Base-by-base conservation (phyloP, 2,329 filamentous ascomycete genomes). In the Penicillium paneum region DNA sequence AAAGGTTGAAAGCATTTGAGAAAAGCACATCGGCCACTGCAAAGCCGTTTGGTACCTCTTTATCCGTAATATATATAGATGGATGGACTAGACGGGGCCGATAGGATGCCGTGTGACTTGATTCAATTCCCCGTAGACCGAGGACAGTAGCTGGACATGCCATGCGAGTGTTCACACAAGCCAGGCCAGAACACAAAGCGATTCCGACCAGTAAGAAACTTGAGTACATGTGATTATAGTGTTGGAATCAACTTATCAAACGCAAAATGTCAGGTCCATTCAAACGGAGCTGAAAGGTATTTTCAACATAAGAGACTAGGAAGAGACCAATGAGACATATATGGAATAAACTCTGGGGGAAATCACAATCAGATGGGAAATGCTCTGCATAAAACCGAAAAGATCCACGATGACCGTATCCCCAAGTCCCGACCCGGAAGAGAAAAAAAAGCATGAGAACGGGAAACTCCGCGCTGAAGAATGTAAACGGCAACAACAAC, bases 391-490 rank as follows among this genome's bases (percentile, higher is more conserved):
- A n/a, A 54, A 51, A 57, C 44, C 36, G 13, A 54, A 54, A 45
- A 36, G 19, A 53, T 26, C n/a, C 24, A 52, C 41, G 19, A 54
- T 19, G 21, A 39, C 28, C 21, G 32, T 28, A 54, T 26, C 17
- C 41, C 48, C 42, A 31, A 53, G 24, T 8, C 39, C 24, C 8
- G 15, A 17, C 35, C 13, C 44, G 5, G 10, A 54, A 38, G 1
- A 19, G 6, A 10, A 10, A 10, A 39, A 31, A 34, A 51, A 15
- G 39, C n/a, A 50, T 44, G 38, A 61, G 44, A 60, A 64, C 29
- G 46, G 61, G 43, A 50, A 62, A 58, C 57, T 62, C 56, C 61
- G 57, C 60, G 64, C 63, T 60, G 39, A 52, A 60, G 44, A 55
- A 51, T 50, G 54, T 49, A 56, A 49, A 41, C 49, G 49, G 46